Evolutionary conservation across 768 basidiomycete species (phyloP), one percentile per base, ranked within the genome.

Genomic region (Phaeolepiota aurea): DNA sequence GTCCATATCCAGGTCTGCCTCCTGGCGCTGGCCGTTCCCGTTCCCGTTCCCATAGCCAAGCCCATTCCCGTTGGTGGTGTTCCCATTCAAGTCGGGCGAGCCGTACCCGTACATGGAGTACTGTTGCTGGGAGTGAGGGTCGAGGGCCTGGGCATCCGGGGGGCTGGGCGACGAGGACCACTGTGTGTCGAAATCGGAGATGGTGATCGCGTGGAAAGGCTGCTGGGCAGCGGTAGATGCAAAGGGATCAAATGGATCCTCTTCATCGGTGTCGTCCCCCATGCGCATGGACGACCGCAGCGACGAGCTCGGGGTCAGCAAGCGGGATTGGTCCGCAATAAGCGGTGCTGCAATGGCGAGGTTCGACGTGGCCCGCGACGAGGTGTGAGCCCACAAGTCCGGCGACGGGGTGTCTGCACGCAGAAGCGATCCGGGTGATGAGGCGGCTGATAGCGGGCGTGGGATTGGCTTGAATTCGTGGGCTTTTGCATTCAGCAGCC

Each of bases 331-430:
- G 45, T 89, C 87, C 35, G 87, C 84, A 33, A 91, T 71, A 16
- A 96, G 69, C 3, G 92, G 92, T 0, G 89, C 86, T 5, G 91
- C 91, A 45, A 94, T 92, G 23, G 91, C 91, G 5, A 96, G 74
- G 55, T 90, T 94, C 11, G 86, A 86, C 1, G 80, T 76, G 0
- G 79, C 77, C 45, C 86, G 72, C 21, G 72, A 72, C 30, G 74
- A 77, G 50, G 66, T 74, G 56, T 87, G 87, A 2, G 87, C 77
- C 90, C 91, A 94, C 40, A 90, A 57, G 66, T 93, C 91, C 10
- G 87, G 87, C 4, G 87, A 87, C n/a, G 87, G 82, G 1, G 87
- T 88, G 44, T 89, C 86, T 5, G 77, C 76, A 32, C 87, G 71
- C 12, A 65, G 64, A 45, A 72, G 65, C 4, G 69, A 76, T 42